Evolutionary conservation across 2,329 filamentous ascomycete genomes (phyloP), one percentile per base, ranked within the genome.

Genomic region (Lasiodiplodia theobromae): DNA sequence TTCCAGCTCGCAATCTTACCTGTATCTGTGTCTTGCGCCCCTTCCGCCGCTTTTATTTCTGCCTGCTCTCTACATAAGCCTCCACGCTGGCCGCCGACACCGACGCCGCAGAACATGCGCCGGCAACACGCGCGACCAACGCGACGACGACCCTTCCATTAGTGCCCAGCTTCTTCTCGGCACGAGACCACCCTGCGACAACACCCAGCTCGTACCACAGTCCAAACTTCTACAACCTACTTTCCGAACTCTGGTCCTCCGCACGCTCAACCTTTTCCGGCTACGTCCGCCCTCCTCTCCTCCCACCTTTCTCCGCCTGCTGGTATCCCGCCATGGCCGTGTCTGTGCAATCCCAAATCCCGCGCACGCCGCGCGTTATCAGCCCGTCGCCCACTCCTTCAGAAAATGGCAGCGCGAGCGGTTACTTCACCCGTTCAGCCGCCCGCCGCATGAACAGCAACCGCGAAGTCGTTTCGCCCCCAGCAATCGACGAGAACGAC

Each of bases 281-380:
- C 23, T 66, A 72, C 54, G 71, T 76, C 44, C 79, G 81, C 72
- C 80, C 81, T 58, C 83, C 89, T 69, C 82, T 84, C 51, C 85
- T 92, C 2, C 89, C 89, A 57, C 86, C 87, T 49, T 91, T 91
- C 69, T 71, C 73, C 38, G 73, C 72, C 69, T 79, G 77, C 71
- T 79, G 76, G 75, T 77, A 74, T 66, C 72, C 74, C 66, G 76
- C 77, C 70, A 83, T 83, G 74, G 76, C 78, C 69, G 73, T 79
- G 54, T 86, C 86, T 78, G 81, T 83, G 58, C 82, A 83, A 74
- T 83, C 87, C 71, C 83, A 84, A 73, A 84, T 96, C 69, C 94
- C 94, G 68, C 87, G 87, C 68, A 96, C 91, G 68, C 94, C 94
- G 75, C 91, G 93, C 76, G 92, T 97, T 73, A 96, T 96, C 73